Base-by-base conservation (phyloP, 2,329 filamentous ascomycete genomes). In the Pseudogymnoascus sp. region DNA sequence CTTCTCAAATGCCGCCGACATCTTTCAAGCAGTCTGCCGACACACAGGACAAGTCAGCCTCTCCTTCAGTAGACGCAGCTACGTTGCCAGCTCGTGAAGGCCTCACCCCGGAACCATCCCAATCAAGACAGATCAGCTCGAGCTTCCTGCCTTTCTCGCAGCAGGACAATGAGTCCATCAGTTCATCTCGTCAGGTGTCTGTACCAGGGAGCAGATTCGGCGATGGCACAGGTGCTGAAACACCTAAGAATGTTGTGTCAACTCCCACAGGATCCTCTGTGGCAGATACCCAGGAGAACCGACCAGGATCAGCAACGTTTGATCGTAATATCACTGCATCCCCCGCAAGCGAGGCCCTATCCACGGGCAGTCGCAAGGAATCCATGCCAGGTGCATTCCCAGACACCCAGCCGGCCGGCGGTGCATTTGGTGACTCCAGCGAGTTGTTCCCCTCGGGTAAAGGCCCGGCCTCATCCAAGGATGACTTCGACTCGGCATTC, bases 401-500 rank as follows among this genome's bases (percentile, higher is more conserved):
- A 11, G 79, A 78, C 59, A 75, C 72, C 65, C 75, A 71, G 60
- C 65, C 69, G 38, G 67, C 67, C 56, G 63, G 67, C 17, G 83
- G 84, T 68, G 79, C 83, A 6, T 88, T 88, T 64, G 77, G 77
- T 29, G 74, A 81, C 64, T 79, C 79, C 62, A 86, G 85, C 75
- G 84, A 68, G 23, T 75, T 75, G 50, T 70, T 73, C 60, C 77
- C 77, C 10, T 79, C 77, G 33, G 72, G 71, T 44, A 42, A 60
- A 42, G 37, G 37, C 13, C 4, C 2, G 6, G 37, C 9, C 13
- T 75, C 76, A 23, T 74, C 86, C 42, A 91, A 91, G 77, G 87
- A 90, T 60, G 91, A 95, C 69, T 95, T 96, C 68, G 91, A 96
- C 72, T 87, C 88, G 65, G 91, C 91, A 1, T 96, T 96, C 78